Base-by-base conservation (phyloP, 2,329 filamentous ascomycete species). In the Pseudocercospora cruenta region DNA sequence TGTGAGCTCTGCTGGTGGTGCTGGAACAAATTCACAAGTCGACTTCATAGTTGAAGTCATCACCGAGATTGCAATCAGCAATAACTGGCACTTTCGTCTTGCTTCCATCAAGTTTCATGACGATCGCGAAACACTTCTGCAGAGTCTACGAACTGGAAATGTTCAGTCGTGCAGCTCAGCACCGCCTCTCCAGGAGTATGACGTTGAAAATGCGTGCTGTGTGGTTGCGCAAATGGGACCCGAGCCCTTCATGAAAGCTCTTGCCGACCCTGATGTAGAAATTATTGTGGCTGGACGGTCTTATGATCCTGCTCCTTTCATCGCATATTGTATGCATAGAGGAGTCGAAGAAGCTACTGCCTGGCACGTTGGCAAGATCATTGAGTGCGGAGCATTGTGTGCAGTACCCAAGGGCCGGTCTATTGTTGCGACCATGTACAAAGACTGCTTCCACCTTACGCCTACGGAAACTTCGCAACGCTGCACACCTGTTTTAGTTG, bases 341-440 rank as follows among this genome's bases (percentile, higher is more conserved):
- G 62, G 55, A 31, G 33, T 49, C 24, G 57, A 64, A n/a, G 19
- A 31, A 10, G 54, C 36, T 2, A 31, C 51, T 14, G 62, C 62
- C 3, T 64, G 58, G 45, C 83, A 86, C 68, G 85, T 87, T 82
- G 85, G 85, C 9, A 86, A 87, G 76, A 83, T 86, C 8, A 78
- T 86, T 73, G 85, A 86, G 68, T 87, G 84, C 21, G 84, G 84
- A 9, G 80, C 69, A 0, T 69, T 78, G 0, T 86, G 84, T 69
- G 80, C 83, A 0, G 72, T 76, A 0, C 85, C 84, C 0, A 87
- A 86, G 64, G 79, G 79, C 0, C 73, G 63, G 1, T 60, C 51
- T 7, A 55, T 61, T 5, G 31, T 65, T 14, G 63, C 63, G 3
- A 65, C 63, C 73, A 2, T 81, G 79, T 4, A 80, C 79, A 3